phyloP scores from a whole-genome alignment of 2,329 filamentous ascomycete species.

The Colletotrichum incanum region DNA sequence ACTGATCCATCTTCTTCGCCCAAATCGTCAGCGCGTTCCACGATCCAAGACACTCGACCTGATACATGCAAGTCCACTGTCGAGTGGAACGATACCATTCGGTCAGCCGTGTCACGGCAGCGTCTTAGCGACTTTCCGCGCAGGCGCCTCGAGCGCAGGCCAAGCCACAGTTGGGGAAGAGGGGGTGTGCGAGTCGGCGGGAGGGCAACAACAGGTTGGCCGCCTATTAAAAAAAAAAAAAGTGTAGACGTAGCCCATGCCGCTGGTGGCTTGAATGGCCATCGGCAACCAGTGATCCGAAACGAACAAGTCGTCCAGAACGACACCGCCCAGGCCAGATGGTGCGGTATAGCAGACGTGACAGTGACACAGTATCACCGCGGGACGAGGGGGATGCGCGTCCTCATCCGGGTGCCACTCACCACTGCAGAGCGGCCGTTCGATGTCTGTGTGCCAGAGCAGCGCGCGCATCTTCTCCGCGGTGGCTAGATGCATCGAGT shows the following conservation, averaged over 20 bases:
- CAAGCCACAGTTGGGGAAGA: constrained; percentile 21
- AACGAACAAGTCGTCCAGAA: constrained; percentile 26
- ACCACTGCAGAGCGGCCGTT: constrained; percentile 12
- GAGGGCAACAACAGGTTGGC: not conserved
- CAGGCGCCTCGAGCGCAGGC: constrained; percentile 36
- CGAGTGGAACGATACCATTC: not conserved
- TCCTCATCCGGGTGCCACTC: not conserved
- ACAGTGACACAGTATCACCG: constrained; percentile 6
- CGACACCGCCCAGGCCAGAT: constrained; percentile 3
- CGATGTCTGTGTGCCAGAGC: constrained; percentile 9
- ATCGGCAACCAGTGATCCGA: constrained; percentile 32
- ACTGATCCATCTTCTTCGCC: not conserved
- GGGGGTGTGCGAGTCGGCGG: not conserved
- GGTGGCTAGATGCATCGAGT: not conserved
- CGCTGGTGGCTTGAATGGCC: constrained; percentile 25
- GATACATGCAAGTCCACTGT: not conserved
- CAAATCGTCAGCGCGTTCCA: constrained; percentile 18
- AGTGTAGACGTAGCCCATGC: not conserved
- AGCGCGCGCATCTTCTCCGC: no score
- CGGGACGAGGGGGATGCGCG: not conserved
- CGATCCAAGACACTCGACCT: constrained; percentile 26
- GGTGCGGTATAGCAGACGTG: not conserved
- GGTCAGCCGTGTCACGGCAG: constrained; percentile 24
- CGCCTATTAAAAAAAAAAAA: not conserved
- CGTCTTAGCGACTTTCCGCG: constrained; percentile 25